Evolutionary conservation across 768 basidiomycete genomes (phyloP).

Genomic region (Neoboletus magnificus): DNA sequence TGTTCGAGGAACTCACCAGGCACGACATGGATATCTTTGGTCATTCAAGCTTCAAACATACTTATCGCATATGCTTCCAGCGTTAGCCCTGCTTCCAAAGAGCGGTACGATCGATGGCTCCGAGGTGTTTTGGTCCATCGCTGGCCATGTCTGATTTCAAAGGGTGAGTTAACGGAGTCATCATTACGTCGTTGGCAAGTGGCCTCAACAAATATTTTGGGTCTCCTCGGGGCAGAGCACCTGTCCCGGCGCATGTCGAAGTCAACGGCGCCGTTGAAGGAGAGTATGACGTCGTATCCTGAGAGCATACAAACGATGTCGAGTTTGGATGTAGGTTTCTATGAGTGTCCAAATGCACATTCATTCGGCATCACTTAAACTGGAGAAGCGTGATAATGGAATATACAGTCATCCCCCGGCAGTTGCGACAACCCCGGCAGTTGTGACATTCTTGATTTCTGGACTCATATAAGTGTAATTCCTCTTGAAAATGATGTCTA

Average conservation of each 20-base stretch:
- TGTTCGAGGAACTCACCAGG: background rate
- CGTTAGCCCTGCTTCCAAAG: constrained; percentile 56
- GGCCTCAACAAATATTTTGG: constrained; percentile 65
- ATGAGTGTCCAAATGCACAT: too few relatives aligned
- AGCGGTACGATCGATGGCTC: constrained; percentile 63
- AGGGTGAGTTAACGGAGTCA: constrained; percentile 9
- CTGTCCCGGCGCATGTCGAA: constrained; percentile 71
- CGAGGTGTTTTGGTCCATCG: constrained; percentile 76
- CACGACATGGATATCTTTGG: constrained; percentile 72
- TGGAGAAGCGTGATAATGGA: too few relatives aligned
- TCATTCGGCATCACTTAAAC: too few relatives aligned
- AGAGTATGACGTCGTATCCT: constrained; percentile 77
- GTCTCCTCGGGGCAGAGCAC: constrained; percentile 81
- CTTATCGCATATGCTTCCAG: constrained; percentile 64
- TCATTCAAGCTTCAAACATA: constrained; percentile 88
- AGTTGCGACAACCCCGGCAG: too few relatives aligned
- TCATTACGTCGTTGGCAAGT: background rate
- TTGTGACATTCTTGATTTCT: too few relatives aligned
- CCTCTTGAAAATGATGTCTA: too few relatives aligned
- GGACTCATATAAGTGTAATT: too few relatives aligned
- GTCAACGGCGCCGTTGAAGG: constrained; percentile 63
- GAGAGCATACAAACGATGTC: constrained; percentile 75
- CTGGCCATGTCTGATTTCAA: constrained; percentile 37
- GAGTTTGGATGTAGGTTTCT: too few relatives aligned
- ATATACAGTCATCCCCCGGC: too few relatives aligned